A percentile compares a stretch with the other conserved stretches of the same genome.
Evolutionary conservation across 2,329 filamentous ascomycete genomes (phyloP).

Genomic region (Venturiaceae sp.): DNA sequence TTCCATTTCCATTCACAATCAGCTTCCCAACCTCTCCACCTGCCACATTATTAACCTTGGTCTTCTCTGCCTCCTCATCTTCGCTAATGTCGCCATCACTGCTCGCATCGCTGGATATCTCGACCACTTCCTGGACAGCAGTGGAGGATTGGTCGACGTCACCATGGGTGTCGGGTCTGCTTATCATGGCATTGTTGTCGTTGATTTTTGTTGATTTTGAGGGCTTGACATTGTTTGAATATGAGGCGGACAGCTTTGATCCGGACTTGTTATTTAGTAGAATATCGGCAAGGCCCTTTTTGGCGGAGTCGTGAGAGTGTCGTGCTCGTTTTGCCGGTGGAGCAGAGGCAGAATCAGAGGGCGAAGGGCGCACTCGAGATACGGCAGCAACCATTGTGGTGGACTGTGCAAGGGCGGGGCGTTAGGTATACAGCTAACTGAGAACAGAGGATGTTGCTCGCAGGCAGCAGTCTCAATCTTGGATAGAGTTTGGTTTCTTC

Average conservation of each 20-base stretch:
- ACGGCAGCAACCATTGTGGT: neutral
- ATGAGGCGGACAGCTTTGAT: constrained; percentile 32
- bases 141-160: constrained; percentile 23
- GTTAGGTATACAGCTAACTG: too few relatives aligned
- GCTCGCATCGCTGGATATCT: constrained; percentile 35
- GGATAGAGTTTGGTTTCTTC: too few relatives aligned
- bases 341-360: neutral
- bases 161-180: constrained; percentile 33
- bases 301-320: constrained; percentile 13
- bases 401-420: too few relatives aligned
- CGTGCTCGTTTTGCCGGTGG: constrained; percentile 9
- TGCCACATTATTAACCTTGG: constrained; percentile 15
- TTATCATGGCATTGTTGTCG: constrained; percentile 46
- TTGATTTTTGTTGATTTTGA: constrained; percentile 43
- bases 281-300: constrained; percentile 20
- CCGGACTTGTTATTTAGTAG: constrained; percentile 17
- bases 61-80: constrained; percentile 13
- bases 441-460: too few relatives aligned
- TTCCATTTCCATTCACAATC: constrained; percentile 10
- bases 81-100: constrained; percentile 19
- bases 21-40: constrained; percentile 21
- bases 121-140: constrained; percentile 27
- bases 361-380: neutral
- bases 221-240: constrained; percentile 43
- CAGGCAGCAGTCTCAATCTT: too few relatives aligned